A percentile compares a stretch with the other conserved stretches of the same genome.
Conservation (phyloP, 148 eudicot genomes). For the Suaeda aralocaspica region DNA sequence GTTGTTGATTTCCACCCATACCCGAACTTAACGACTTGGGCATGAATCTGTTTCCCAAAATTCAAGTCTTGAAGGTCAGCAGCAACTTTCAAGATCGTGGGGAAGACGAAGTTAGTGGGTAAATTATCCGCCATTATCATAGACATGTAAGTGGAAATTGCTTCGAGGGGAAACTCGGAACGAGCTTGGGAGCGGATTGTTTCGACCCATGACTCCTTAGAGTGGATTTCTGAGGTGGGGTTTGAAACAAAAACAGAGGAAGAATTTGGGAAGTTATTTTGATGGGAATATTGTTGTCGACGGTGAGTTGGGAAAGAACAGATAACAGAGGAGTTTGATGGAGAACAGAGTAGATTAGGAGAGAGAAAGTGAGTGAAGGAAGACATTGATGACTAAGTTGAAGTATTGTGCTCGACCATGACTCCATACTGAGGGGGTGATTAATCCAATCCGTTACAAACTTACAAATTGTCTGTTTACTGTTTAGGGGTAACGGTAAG, state of each 20-base stretch:
- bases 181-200: constrained; percentile 57
- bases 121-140: constrained; percentile 39
- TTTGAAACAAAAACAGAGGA: constrained; percentile 20
- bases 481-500: too few relatives aligned
- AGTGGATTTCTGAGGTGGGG: constrained; percentile 32
- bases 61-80: constrained; percentile 45
- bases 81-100: constrained; percentile 61
- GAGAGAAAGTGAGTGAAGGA: constrained; percentile 15
- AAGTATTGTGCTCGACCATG: neutral
- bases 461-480: too few relatives aligned
- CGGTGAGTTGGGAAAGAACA: constrained; percentile 7
- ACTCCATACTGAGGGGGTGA: too few relatives aligned
- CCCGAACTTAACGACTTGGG: constrained; percentile 52
- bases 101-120: constrained; percentile 66
- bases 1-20: constrained; percentile 36
- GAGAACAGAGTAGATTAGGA: neutral
- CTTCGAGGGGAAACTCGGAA: constrained; percentile 44
- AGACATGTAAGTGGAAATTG: constrained; percentile 57
- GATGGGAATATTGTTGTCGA: neutral
- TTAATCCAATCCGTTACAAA: too few relatives aligned
- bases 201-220: constrained; percentile 55
- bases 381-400: constrained; percentile 18
- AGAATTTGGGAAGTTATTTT: constrained; percentile 3
- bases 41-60: constrained; percentile 62
- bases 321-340: neutral